Evolutionary conservation across 2,329 filamentous ascomycete species (phyloP), one percentile per base, ranked within the genome.

Genomic region (Trichoderma gracile): DNA sequence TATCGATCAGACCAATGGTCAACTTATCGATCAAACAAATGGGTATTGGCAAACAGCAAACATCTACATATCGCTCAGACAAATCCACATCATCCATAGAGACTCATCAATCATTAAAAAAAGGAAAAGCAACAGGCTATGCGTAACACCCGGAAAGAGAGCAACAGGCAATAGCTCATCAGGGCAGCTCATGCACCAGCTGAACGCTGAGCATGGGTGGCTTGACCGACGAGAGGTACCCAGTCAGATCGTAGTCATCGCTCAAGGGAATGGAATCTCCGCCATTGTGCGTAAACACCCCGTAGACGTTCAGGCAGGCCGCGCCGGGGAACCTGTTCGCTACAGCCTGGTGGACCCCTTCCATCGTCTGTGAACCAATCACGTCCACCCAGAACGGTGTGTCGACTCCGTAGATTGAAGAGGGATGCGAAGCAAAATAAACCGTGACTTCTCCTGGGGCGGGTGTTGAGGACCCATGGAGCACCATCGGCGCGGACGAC

Each of bases 351-450:
- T 84, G 82, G 45, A 93, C 74, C 69, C 90, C 88, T 9, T 81
- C 78, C 5, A 93, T 73, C 1, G 86, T 86, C 4, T 82, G 80
- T 1, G 80, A 77, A 10, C 78, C 78, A 54, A 93, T 75, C 15
- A 87, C 88, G 40, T 83, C 85, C 47, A 91, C 83, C 89, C 90
- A 94, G 45, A 89, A 78, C 69, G 79, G 82, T 69, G 73, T 74
- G 65, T 72, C 80, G 66, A 79, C 73, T 6, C 81, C 77, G 40
- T 88, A 79, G 14, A 80, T 82, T 3, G 88, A 90, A n/a, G 82
- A 80, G 0, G 85, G 83, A 68, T 90, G 84, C 5, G 91, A 80
- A n/a, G 88, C 86, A 68, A 93, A 84, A 76, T 87, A 92, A 14
- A 90, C 82, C 2, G 87, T 82, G 47, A 87, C 82, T 0, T 38